A percentile compares a stretch with the other conserved stretches of the same genome.
These are phyloP conservation scores for Cytospora piceae DNA, from an alignment of 2,329 filamentous ascomycete species.

Conservation along the genomic window DNA sequence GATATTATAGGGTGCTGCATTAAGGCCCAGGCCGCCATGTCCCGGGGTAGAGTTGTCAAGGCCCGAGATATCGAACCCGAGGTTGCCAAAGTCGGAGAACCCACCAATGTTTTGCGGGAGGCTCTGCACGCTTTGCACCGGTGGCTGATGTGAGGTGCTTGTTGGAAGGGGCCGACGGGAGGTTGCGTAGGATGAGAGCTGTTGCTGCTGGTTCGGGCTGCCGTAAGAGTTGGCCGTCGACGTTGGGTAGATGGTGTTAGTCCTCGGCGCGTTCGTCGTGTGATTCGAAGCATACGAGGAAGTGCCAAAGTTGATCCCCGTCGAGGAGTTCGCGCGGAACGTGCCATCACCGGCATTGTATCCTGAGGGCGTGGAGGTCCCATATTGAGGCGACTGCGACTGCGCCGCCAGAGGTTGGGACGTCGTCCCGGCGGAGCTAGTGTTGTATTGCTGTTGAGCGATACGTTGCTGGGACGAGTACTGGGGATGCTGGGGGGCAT, in stretches of 20 bases:
- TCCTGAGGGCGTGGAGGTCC: slow-evolving; percentile 31
- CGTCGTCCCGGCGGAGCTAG: slow-evolving; percentile 31
- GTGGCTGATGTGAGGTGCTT: slow-evolving; percentile 22
- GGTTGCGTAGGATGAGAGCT: slow-evolving; percentile 24
- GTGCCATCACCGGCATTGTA: slow-evolving; percentile 33
- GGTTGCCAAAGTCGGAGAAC: slow-evolving; percentile 34
- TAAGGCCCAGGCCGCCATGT: slow-evolving; percentile 34
- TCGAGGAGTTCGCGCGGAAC: slow-evolving; percentile 34
- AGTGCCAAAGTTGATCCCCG: slow-evolving; percentile 29
- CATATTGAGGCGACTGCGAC: slow-evolving; percentile 37
- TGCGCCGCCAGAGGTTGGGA: slow-evolving; percentile 36
- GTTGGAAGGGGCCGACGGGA: slow-evolving; percentile 26
- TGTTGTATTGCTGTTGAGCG: slow-evolving; percentile 34
- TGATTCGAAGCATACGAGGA: slow-evolving; percentile 32
- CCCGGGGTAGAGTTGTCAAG: slow-evolving; percentile 36
- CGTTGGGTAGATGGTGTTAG: slow-evolving; percentile 22
- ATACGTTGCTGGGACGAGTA: slow-evolving; percentile 35
- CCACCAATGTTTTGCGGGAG: slow-evolving; percentile 31
- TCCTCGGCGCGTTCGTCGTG: slow-evolving; percentile 21
- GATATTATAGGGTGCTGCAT: slow-evolving; percentile 35
- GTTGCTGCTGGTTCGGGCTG: slow-evolving; percentile 26
- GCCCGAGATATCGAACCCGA: slow-evolving; percentile 37
- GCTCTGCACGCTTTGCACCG: slow-evolving; percentile 30
- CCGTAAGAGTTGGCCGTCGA: slow-evolving; percentile 23
- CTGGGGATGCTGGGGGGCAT: slow-evolving; percentile 26